Evolutionary conservation across 306 rosid genomes (phyloP), one percentile per base, ranked within the genome.

Genomic region (Prunus kanzakura): DNA sequence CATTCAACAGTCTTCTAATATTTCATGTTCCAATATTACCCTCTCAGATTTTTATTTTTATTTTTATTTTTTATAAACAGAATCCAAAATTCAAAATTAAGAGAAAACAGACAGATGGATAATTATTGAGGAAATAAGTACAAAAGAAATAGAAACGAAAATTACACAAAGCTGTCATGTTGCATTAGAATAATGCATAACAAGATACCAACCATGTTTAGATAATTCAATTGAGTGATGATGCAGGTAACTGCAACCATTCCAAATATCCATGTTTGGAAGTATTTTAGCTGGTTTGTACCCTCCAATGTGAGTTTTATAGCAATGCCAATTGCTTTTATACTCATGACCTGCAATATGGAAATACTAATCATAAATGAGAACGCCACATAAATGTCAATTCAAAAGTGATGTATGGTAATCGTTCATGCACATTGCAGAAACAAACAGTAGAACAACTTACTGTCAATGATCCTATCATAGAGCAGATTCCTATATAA

Each of bases 321-420:
- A 3, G 97, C 97, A 82, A 84, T 93, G 74, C 97, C 97, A 61
- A 92, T 83, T 27, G 97, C 97, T 83, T 92, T 92, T 70, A 90
- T n/a, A 52, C 97, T 92, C 97, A 92, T 90, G 80, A 92, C 97
- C 97, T 92, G 87, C 74, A 65, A 76, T 67, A 74, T 29, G 35
- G 69, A 20, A 23, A 58, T 71, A 56, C 64, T 64, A 50, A 58
- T 78, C 67, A 75, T 45, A 64, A 61, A 60, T 9, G 70, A 58
- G 55, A 13, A 32, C 4, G 30, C 67, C 67, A 6, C 43, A 50
- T 14, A 25, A 57, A 9, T 18, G 43, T 25, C 23, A 57, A 25
- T 41, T 41, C 11, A 72, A 43, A 58, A 57, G 18, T 55, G 65
- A 35, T 6, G 63, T 71, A 71, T 10, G 2, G 23, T 15, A 50